phyloP scores from a whole-genome alignment of 129 eudicot species.

The Arctium lappa region DNA sequence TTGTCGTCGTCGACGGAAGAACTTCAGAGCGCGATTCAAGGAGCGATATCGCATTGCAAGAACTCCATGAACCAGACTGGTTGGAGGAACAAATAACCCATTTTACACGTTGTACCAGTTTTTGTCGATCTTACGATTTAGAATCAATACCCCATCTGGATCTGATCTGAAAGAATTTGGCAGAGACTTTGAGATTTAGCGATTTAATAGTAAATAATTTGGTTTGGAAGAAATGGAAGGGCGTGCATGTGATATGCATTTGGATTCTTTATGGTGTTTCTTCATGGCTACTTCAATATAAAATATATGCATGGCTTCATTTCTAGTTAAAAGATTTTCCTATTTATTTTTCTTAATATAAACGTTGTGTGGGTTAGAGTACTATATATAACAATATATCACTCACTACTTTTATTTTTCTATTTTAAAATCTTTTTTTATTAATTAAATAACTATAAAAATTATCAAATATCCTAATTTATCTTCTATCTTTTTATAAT shows the following conservation, averaged over 20 bases:
- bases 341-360: neutral
- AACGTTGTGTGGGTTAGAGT: too few species aligned
- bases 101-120: neutral
- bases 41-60: conserved; percentile 92
- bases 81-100: neutral
- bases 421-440: too few species aligned
- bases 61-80: conserved; percentile 51
- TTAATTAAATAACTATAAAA: too few species aligned
- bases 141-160: neutral
- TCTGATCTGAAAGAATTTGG: conserved; percentile 7
- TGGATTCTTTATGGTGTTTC: neutral
- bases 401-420: too few species aligned
- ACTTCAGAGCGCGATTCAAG: conserved; percentile 83
- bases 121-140: neutral
- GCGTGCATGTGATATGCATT: conserved; percentile 21
- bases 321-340: conserved; percentile 2
- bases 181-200: neutral
- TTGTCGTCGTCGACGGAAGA: conserved; percentile 68
- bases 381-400: too few species aligned
- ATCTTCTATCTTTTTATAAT: too few species aligned
- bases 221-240: conserved; percentile 4
- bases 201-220: neutral
- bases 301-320: neutral
- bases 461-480: too few species aligned
- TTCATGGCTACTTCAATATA: conserved; percentile 1